Base-by-base conservation (phyloP, 306 rosid genomes). In the Casuarina cunninghamiana region DNA sequence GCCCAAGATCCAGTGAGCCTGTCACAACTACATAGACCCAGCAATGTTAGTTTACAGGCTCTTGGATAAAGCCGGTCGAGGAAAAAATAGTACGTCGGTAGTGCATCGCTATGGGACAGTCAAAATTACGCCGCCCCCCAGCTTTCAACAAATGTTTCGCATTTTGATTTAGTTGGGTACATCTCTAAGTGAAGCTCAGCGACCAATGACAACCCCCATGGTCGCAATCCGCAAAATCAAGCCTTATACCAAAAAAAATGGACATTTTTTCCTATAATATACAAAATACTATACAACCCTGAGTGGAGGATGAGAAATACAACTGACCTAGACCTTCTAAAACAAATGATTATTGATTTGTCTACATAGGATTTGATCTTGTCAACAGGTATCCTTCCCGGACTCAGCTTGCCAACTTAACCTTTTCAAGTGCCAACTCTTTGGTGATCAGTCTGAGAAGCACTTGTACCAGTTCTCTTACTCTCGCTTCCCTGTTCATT, bases 361-460 rank as follows among this genome's bases (percentile, higher is more conserved):
- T 54, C 46, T 39, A 63, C 78, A 45, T 32, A 53, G 50, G 19
- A 50, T 44, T 48, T 75, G 76, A 60, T 66, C 79, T 79, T 74
- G 80, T 80, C 80, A 71, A 72, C 76, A 76, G 61, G 77, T 76
- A 75, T 77, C 82, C 19, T 88, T 84, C 81, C 42, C 11, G 37
- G 4, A 50, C 53, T 86, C 90, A 84, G 51, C 63, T 43, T 37
- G 84, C 75, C 71, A 81, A 71, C 65, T 87, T 86, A 76, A 81
- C 87, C 77, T 88, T 83, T 78, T 87, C 89, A 37, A 95, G 91
- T 53, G 87, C 82, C 88, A 95, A 84, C 76, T 89, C 97, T 76
- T 78, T 76, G 73, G 91, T 66, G 75, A 91, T 70, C 45, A 91
- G 88, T 81, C 84, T 86, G 53, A 89, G 91, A 72, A 95, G 82